Conservation (phyloP, 2,329 filamentous ascomycete genomes). For the Seiridium cupressi region DNA sequence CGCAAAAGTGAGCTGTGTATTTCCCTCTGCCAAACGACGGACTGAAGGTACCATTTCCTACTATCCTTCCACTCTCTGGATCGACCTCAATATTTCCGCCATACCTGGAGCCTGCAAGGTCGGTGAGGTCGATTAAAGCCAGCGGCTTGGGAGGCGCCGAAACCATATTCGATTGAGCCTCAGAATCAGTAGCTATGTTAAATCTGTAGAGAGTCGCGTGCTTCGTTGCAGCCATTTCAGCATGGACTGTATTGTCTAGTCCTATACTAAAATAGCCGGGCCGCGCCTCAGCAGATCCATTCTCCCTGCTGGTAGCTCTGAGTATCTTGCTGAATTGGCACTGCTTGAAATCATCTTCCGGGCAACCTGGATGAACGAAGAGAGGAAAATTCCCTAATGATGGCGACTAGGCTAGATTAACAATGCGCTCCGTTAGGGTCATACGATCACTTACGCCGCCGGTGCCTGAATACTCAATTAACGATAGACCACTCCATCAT, state of each 20-base stretch:
- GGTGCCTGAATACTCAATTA: conserved; percentile 18
- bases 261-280: conserved; percentile 61
- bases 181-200: conserved; percentile 41
- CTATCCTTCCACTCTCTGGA: conserved; percentile 49
- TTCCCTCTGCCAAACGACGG: conserved; percentile 60
- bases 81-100: conserved; percentile 52
- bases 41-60: conserved; percentile 56
- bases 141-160: conserved; percentile 46
- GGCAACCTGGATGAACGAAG: conserved; percentile 49
- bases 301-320: conserved; percentile 46
- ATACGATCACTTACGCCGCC: conserved; percentile 24
- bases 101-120: conserved; percentile 50
- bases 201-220: conserved; percentile 61
- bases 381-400: conserved; percentile 54
- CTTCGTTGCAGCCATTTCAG: conserved; percentile 61
- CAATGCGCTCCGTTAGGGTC: background rate
- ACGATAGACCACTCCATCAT: background rate
- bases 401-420: conserved; percentile 28
- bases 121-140: conserved; percentile 56
- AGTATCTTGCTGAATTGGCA: conserved; percentile 49
- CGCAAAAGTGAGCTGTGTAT: conserved; percentile 60
- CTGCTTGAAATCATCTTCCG: conserved; percentile 40
- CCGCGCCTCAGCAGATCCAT: conserved; percentile 48
- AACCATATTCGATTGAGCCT: conserved; percentile 18
- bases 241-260: conserved; percentile 52